A percentile compares a stretch with the other conserved stretches of the same genome.
Evolutionary conservation across 2,329 filamentous ascomycete genomes (phyloP).

Genomic region (Fusarium torreyae): DNA sequence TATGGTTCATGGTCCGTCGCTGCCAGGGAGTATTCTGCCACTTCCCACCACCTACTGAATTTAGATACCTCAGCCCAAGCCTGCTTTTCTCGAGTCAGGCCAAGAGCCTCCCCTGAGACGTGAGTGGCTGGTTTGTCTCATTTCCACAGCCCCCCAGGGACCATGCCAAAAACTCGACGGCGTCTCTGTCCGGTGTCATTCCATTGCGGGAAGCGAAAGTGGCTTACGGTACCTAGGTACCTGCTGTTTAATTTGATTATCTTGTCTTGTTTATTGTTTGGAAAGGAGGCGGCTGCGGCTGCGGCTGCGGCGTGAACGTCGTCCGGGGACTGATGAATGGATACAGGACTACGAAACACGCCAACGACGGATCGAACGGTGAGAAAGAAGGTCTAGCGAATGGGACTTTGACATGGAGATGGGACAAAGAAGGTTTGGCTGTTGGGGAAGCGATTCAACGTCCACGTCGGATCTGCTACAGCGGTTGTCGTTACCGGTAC

Average conservation of each 20-base stretch:
- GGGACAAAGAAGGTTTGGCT: constrained; percentile 17
- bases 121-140: constrained; percentile 37
- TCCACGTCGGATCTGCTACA: constrained; percentile 16
- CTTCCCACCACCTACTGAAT: constrained; percentile 6
- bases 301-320: constrained; percentile 21
- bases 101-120: constrained; percentile 12
- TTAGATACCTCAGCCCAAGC: background rate
- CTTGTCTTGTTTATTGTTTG: constrained; percentile 34
- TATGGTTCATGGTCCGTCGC: background rate
- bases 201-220: constrained; percentile 36
- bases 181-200: constrained; percentile 23
- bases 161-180: constrained; percentile 22
- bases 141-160: constrained; percentile 33
- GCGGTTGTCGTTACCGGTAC: constrained; percentile 6
- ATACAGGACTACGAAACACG: constrained; percentile 28
- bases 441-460: constrained; percentile 5
- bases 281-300: constrained; percentile 33
- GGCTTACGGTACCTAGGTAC: background rate
- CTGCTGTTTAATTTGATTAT: constrained; percentile 30
- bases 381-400: constrained; percentile 36
- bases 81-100: constrained; percentile 25
- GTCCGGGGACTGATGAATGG: constrained; percentile 11
- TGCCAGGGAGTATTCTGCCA: constrained; percentile 16
- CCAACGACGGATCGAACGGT: constrained; percentile 38
- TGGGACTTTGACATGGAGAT: constrained; percentile 7